A percentile compares a stretch with the other conserved stretches of the same genome.
These are phyloP conservation scores for Fusarium staphyleae DNA, from an alignment of 2,329 filamentous ascomycete genomes.

Conservation along the genomic window DNA sequence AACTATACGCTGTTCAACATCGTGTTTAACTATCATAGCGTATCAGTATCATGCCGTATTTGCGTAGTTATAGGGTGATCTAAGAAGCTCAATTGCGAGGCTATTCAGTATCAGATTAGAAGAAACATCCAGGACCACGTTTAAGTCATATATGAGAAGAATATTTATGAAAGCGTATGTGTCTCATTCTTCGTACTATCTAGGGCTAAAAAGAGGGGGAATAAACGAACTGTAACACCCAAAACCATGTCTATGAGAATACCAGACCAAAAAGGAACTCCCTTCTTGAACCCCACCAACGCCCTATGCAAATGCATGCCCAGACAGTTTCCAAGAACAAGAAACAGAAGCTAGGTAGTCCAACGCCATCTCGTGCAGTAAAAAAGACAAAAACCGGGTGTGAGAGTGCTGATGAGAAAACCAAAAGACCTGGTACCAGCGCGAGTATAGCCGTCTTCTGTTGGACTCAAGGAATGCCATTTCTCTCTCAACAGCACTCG, in stretches of 20 bases:
- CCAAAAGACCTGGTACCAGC: too few species aligned
- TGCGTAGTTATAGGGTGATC: too few species aligned
- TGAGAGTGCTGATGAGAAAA: slow-evolving; percentile 35
- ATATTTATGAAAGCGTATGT: slow-evolving; percentile 11
- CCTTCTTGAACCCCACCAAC: slow-evolving; percentile 38
- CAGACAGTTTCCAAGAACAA: slow-evolving; percentile 32
- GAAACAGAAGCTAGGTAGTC: slow-evolving; percentile 24
- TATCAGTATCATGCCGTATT: too few species aligned
- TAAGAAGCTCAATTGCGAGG: too few species aligned
- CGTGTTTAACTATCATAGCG: too few species aligned
- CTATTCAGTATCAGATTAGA: too few species aligned
- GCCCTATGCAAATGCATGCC: slow-evolving; percentile 40
- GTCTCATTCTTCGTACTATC: slow-evolving; percentile 35
- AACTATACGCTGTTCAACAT: too few species aligned
- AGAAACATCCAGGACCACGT: too few species aligned
- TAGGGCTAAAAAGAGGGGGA: slow-evolving; percentile 22
- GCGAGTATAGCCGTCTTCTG: slow-evolving; percentile 34
- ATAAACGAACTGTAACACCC: slow-evolving; percentile 22
- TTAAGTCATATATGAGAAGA: not conserved
- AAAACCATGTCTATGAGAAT: slow-evolving; percentile 28
- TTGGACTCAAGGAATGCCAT: slow-evolving; percentile 10
- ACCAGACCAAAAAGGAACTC: slow-evolving; percentile 17
- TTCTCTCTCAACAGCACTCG: slow-evolving; percentile 18
- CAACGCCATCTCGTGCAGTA: slow-evolving; percentile 21
- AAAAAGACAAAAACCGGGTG: slow-evolving; percentile 7